These are phyloP conservation scores for Leptoxyphium fumago DNA, from an alignment of 2,329 filamentous ascomycete genomes.

Conservation along the genomic window DNA sequence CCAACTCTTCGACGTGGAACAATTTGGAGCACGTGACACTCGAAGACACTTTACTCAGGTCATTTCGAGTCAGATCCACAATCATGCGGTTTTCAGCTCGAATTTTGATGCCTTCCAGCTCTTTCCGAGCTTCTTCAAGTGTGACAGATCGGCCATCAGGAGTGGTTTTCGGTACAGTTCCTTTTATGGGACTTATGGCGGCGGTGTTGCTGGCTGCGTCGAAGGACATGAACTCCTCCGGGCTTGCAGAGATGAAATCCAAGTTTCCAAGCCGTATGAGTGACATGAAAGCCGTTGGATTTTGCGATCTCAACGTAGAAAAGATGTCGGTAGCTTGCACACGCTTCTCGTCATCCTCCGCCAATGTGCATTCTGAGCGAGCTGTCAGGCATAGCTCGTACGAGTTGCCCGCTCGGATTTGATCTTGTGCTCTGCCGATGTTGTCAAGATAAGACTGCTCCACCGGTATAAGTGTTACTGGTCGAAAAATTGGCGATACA, in stretches of 20 bases:
- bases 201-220: slow-evolving; percentile 40
- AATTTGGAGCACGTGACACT: slow-evolving; percentile 62
- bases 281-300: slow-evolving; percentile 74
- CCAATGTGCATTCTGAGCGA: slow-evolving; percentile 38
- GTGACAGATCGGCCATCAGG: slow-evolving; percentile 36
- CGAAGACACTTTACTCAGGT: slow-evolving; percentile 57
- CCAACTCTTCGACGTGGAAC: slow-evolving; percentile 80
- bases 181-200: slow-evolving; percentile 89
- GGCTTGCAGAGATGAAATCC: slow-evolving; percentile 69
- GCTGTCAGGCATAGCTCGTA: slow-evolving; percentile 78
- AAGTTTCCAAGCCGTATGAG: slow-evolving; percentile 54
- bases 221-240: slow-evolving; percentile 75
- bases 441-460: slow-evolving; percentile 44
- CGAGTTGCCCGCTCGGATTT: slow-evolving; percentile 62
- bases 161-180: slow-evolving; percentile 69
- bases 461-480: slow-evolving; percentile 1
- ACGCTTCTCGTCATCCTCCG: neutral
- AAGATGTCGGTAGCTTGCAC: slow-evolving; percentile 29
- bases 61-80: slow-evolving; percentile 87
- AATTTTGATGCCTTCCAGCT: slow-evolving; percentile 74
- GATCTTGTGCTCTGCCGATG: slow-evolving; percentile 53
- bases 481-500: neutral
- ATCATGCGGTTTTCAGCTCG: slow-evolving; percentile 97
- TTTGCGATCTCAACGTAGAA: slow-evolving; percentile 44
- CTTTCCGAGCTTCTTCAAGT: slow-evolving; percentile 52